Evolutionary conservation across 2,329 filamentous ascomycete genomes (phyloP).

Genomic region (Teratosphaeria destructans): DNA sequence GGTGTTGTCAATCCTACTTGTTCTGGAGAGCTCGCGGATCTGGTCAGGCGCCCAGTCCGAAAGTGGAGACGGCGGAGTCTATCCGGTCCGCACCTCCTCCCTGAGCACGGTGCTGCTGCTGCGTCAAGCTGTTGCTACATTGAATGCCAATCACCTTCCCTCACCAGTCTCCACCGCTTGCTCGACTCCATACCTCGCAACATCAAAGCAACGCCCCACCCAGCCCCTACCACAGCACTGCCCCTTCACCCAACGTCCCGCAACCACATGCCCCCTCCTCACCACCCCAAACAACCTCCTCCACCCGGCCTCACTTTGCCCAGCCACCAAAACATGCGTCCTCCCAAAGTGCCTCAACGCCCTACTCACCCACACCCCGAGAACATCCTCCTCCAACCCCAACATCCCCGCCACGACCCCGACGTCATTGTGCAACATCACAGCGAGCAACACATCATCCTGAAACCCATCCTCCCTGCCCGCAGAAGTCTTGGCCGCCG

Average conservation of each 20-base stretch:
- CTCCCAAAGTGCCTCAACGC: background rate
- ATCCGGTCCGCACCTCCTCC: too few relatives aligned
- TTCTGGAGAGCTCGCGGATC: too few relatives aligned
- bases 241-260: background rate
- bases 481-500: background rate
- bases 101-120: too few relatives aligned
- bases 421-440: background rate
- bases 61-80: too few relatives aligned
- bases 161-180: background rate
- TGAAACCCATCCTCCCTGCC: background rate
- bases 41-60: too few relatives aligned
- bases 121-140: too few relatives aligned
- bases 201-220: background rate
- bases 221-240: background rate
- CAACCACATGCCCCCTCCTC: background rate
- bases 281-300: background rate
- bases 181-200: background rate
- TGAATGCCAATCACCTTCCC: too few relatives aligned
- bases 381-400: background rate
- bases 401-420: background rate
- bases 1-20: too few relatives aligned
- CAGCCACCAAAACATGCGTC: background rate
- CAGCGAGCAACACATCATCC: background rate
- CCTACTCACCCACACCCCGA: background rate
- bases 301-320: background rate